A percentile compares a stretch with the other conserved stretches of the same genome.
Conservation (phyloP, 768 basidiomycete genomes). For the Tylopilus subfusipes region DNA sequence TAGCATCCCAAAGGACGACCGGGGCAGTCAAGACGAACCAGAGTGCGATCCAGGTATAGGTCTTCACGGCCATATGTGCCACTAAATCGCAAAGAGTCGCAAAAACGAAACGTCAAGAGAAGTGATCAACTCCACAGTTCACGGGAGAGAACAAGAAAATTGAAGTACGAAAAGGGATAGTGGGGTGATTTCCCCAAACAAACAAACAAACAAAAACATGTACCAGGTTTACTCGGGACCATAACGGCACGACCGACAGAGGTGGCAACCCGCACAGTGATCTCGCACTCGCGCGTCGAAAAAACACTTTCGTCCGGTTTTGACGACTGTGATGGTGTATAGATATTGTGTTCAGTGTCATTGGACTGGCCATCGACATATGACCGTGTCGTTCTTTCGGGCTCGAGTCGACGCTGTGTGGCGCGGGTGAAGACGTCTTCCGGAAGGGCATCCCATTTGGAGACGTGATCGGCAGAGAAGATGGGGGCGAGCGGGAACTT, state of each 20-base stretch:
- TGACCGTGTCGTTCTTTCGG: neutral
- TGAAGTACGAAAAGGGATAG: too few species aligned
- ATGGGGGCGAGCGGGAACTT: constrained; percentile 20
- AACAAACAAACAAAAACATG: neutral
- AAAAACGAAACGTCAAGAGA: neutral
- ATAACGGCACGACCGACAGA: neutral
- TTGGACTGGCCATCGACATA: neutral
- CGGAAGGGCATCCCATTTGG: constrained; percentile 23
- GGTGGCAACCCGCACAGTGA: neutral
- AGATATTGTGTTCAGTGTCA: neutral
- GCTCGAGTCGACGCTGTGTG: neutral
- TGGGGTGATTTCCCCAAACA: neutral
- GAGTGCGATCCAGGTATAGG: constrained; percentile 54
- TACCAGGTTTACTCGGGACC: neutral
- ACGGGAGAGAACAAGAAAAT: neutral
- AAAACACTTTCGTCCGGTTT: neutral
- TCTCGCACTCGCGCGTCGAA: neutral
- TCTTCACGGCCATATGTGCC: constrained; percentile 46
- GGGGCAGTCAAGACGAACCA: constrained; percentile 58
- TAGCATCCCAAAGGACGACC: constrained; percentile 74
- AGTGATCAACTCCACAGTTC: neutral
- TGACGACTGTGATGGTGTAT: neutral
- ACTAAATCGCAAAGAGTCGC: neutral
- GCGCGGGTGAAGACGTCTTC: neutral
- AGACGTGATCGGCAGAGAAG: constrained; percentile 32